Conservation (phyloP, 1,284 basidiomycete genomes). For the Lignosus rhinocerotis region DNA sequence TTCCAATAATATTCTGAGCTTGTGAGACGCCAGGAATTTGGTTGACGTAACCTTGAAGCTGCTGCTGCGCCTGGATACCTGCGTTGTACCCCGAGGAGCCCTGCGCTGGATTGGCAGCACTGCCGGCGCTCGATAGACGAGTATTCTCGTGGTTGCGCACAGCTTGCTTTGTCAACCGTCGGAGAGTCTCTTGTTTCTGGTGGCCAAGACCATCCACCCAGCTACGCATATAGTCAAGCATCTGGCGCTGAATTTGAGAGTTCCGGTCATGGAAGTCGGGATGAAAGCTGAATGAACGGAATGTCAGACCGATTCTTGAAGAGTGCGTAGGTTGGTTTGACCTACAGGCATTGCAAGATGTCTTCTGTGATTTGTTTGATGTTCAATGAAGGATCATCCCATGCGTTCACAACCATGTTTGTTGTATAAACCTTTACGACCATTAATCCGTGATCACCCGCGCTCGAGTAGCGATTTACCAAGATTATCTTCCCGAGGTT, state of each 20-base stretch:
- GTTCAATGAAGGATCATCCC: conserved; percentile 73
- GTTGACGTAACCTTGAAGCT: conserved; percentile 46
- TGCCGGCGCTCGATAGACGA: conserved; percentile 59
- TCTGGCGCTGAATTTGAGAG: conserved; percentile 77
- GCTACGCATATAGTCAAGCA: conserved; percentile 64
- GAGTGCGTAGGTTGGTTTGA: conserved; percentile 4
- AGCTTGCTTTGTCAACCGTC: conserved; percentile 62
- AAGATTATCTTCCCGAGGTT: conserved; percentile 14
- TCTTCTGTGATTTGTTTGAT: conserved; percentile 65
- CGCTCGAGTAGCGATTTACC: not conserved
- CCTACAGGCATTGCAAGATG: conserved; percentile 72
- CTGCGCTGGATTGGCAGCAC: conserved; percentile 36
- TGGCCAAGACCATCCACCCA: conserved; percentile 63
- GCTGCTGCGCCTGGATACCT: conserved; percentile 48
- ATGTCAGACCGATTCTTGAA: not conserved
- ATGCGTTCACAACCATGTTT: conserved; percentile 73
- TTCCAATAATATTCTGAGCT: conserved; percentile 41
- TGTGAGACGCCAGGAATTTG: conserved; percentile 49
- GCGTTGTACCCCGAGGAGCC: conserved; percentile 48
- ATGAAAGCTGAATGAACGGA: conserved; percentile 61
- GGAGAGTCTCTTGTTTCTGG: conserved; percentile 54
- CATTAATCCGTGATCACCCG: not conserved
- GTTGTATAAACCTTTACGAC: conserved; percentile 54
- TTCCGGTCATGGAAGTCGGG: conserved; percentile 76
- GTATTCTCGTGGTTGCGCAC: conserved; percentile 78